These are phyloP conservation scores for Akanthomyces uredinophilus DNA, from an alignment of 2,329 filamentous ascomycete genomes.

Conservation along the genomic window DNA sequence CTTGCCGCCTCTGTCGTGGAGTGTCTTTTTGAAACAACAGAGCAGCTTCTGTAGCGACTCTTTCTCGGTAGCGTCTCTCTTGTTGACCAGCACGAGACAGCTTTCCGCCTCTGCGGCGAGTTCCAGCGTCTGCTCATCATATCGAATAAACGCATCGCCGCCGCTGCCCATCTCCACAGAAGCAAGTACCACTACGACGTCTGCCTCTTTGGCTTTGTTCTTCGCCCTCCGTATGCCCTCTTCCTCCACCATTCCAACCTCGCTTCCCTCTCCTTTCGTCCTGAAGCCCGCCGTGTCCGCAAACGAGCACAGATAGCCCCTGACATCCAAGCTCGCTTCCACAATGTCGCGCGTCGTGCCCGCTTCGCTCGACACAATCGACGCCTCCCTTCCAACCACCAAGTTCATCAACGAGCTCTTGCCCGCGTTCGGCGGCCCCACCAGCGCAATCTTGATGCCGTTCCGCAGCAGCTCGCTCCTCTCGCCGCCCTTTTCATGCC, in stretches of 20 bases:
- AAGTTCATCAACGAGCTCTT: slow-evolving; percentile 92
- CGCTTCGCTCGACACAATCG: slow-evolving; percentile 88
- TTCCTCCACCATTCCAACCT: slow-evolving; percentile 70
- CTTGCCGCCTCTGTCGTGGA: slow-evolving; percentile 20
- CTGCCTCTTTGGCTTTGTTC: slow-evolving; percentile 73
- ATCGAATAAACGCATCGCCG: slow-evolving; percentile 38
- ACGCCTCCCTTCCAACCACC: slow-evolving; percentile 85
- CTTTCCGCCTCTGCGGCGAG: slow-evolving; percentile 46
- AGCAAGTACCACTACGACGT: slow-evolving; percentile 77
- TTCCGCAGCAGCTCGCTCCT: slow-evolving; percentile 77
- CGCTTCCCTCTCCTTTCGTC: slow-evolving; percentile 27
- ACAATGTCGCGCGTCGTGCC: slow-evolving; percentile 93
- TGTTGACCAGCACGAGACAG: slow-evolving; percentile 57
- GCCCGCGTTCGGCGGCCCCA: slow-evolving; percentile 89
- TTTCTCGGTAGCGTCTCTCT: slow-evolving; percentile 46
- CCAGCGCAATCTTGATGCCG: slow-evolving; percentile 78
- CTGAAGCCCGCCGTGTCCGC: slow-evolving; percentile 91
- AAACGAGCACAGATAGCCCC: slow-evolving; percentile 87
- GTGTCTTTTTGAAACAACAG: slow-evolving; percentile 30
- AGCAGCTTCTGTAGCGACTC: slow-evolving; percentile 35
- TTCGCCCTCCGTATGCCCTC: slow-evolving; percentile 89
- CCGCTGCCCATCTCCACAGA: slow-evolving; percentile 56
- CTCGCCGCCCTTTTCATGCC: slow-evolving; percentile 72
- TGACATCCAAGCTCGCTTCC: slow-evolving; percentile 83
- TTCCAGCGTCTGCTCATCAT: slow-evolving; percentile 50